Evolutionary conservation across 768 basidiomycete species (phyloP).

Genomic region (Collybia sordida): DNA sequence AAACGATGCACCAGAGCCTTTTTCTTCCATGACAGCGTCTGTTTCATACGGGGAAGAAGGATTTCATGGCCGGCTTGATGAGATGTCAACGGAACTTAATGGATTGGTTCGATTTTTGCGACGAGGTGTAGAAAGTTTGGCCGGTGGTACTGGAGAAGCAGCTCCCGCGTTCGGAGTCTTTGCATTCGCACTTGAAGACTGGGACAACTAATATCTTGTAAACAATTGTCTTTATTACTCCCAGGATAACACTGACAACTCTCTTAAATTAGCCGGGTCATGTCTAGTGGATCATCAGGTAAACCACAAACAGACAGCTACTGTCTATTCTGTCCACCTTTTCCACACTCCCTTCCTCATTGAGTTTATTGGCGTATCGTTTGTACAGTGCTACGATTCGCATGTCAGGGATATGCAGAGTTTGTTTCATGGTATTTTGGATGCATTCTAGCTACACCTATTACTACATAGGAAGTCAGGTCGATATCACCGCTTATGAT

Average conservation of each 20-base stretch:
- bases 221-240: not conserved
- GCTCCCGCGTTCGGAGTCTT: slow-evolving; percentile 68
- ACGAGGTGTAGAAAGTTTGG: slow-evolving; percentile 68
- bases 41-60: slow-evolving; percentile 43
- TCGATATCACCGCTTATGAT: too few relatives aligned
- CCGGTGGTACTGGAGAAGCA: slow-evolving; percentile 57
- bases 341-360: too few relatives aligned
- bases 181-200: slow-evolving; percentile 78
- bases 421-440: too few relatives aligned
- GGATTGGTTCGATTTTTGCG: slow-evolving; percentile 68
- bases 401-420: too few relatives aligned
- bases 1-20: slow-evolving; percentile 29
- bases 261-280: not conserved
- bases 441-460: too few relatives aligned
- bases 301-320: too few relatives aligned
- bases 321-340: too few relatives aligned
- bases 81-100: slow-evolving; percentile 68
- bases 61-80: slow-evolving; percentile 53
- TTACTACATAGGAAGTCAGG: too few relatives aligned
- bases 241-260: not conserved
- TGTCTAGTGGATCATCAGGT: too few relatives aligned
- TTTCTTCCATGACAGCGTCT: slow-evolving; percentile 39
- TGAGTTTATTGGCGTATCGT: too few relatives aligned
- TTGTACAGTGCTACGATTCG: too few relatives aligned
- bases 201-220: slow-evolving; percentile 52